Evolutionary conservation across 2,329 filamentous ascomycete genomes (phyloP), one percentile per base, ranked within the genome.

Genomic region (Pseudogymnoascus sp.): DNA sequence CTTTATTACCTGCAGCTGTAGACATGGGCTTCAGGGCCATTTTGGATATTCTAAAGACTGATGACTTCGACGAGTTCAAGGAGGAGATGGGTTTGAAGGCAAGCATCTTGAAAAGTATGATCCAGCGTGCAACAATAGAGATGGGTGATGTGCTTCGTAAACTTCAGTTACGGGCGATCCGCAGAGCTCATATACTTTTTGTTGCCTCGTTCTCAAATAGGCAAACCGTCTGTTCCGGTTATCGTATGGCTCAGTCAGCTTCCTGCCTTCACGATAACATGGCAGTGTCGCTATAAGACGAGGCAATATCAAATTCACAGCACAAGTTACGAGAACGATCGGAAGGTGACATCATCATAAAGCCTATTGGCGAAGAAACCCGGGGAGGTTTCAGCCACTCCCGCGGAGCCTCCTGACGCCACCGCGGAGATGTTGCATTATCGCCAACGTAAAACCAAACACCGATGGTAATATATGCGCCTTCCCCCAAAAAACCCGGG

Each of bases 21-120:
- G 59, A 61, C 59, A 61, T 61, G 33, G 33, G 11, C 24, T n/a
- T 61, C 33, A 61, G 10, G 7, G 37, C 59, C n/a, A 26, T 61
- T 26, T 38, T 61, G 5, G 59, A 37, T 2, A 61, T 37, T 40
- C 37, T 37, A 14, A 38, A 40, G n/a, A 61, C 19, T 10, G 33
- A 38, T 4, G 33, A 24, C 59, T 26, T 61, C 33, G 59, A 61
- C 38, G 59, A 61, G 19, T 10, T 38, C 14, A 61, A 11, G n/a
- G 59, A 10, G 8, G 59, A 26, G n/a, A 61, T 13, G 5, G 33
- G 59, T 29, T 13, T 61, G 59, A 19, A 38, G 24, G 24, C n/a
- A 40, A 61, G 37, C 59, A 61, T 61, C 33, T 61, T 61, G 59
- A n/a, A 53, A 53, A 14, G 10, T 33, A 56, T 56, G n/a, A 5